Evolutionary conservation across 805 yeast genomes (phyloP).

Genomic region (Cyberlindnera euphorbiae): DNA sequence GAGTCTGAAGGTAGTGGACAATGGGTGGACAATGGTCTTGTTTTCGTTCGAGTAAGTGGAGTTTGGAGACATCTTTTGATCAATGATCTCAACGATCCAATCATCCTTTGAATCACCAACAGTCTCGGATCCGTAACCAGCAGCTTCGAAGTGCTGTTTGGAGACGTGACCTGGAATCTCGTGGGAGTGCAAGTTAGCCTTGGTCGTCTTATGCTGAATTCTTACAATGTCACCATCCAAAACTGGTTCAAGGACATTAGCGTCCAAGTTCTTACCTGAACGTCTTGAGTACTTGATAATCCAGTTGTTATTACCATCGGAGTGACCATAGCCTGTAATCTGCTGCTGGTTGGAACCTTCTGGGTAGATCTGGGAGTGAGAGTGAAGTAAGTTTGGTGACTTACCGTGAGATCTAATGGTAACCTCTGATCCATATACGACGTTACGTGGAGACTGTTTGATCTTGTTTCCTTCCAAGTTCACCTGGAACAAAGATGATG

Average conservation of each 20-base stretch:
- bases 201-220: slow-evolving; percentile 64
- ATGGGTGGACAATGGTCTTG: slow-evolving; percentile 58
- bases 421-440: slow-evolving; percentile 48
- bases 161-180: slow-evolving; percentile 69
- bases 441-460: slow-evolving; percentile 62
- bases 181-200: slow-evolving; percentile 81
- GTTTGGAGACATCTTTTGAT: slow-evolving; percentile 39
- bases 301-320: slow-evolving; percentile 86
- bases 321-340: slow-evolving; percentile 85
- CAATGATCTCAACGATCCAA: slow-evolving; percentile 83
- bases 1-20: slow-evolving; percentile 68
- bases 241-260: slow-evolving; percentile 26
- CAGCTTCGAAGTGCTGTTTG: slow-evolving; percentile 68
- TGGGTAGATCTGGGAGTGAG: slow-evolving; percentile 83
- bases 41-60: slow-evolving; percentile 43
- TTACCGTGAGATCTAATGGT: slow-evolving; percentile 61
- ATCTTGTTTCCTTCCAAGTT: slow-evolving; percentile 68
- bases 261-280: slow-evolving; percentile 10
- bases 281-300: slow-evolving; percentile 56
- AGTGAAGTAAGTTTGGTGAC: slow-evolving; percentile 75
- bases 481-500: slow-evolving; percentile 86
- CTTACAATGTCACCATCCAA: slow-evolving; percentile 66
- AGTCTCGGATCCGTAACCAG: slow-evolving; percentile 74
- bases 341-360: slow-evolving; percentile 94
- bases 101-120: slow-evolving; percentile 80